Evolutionary conservation across 202 grass and related monocot species (phyloP).

Genomic region (Saccharum hybrid): DNA sequence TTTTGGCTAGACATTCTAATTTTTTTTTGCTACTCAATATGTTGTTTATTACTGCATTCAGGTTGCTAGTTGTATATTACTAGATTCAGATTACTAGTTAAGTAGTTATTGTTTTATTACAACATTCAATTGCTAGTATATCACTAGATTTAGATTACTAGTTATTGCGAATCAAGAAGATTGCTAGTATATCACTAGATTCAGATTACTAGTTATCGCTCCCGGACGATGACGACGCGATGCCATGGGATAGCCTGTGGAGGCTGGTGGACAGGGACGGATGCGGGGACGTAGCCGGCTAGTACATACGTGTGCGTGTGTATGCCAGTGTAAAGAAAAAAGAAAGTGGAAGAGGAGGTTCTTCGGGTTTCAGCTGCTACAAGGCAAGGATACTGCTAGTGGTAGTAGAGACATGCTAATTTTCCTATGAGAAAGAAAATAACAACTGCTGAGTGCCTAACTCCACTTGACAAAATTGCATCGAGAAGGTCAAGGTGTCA

Average conservation of each 20-base stretch:
- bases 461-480: neutral
- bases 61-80: no score
- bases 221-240: slow-evolving; percentile 35
- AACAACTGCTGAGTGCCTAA: neutral
- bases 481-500: no score
- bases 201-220: no score
- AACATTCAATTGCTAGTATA: no score
- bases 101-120: no score
- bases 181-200: no score
- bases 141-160: no score
- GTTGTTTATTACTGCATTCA: no score
- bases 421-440: neutral
- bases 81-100: no score
- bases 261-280: slow-evolving; percentile 43
- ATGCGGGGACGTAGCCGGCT: slow-evolving; percentile 10
- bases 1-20: no score
- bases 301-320: neutral
- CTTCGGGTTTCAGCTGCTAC: slow-evolving; percentile 11
- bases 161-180: no score
- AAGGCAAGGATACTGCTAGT: slow-evolving; percentile 22
- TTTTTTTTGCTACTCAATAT: neutral
- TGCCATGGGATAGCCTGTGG: slow-evolving; percentile 67
- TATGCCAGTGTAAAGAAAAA: slow-evolving; percentile 39
- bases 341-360: slow-evolving; percentile 12
- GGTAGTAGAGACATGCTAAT: neutral